Evolutionary conservation across 257 asterid species (phyloP).

Genomic region (Nicotiana tabacum): DNA sequence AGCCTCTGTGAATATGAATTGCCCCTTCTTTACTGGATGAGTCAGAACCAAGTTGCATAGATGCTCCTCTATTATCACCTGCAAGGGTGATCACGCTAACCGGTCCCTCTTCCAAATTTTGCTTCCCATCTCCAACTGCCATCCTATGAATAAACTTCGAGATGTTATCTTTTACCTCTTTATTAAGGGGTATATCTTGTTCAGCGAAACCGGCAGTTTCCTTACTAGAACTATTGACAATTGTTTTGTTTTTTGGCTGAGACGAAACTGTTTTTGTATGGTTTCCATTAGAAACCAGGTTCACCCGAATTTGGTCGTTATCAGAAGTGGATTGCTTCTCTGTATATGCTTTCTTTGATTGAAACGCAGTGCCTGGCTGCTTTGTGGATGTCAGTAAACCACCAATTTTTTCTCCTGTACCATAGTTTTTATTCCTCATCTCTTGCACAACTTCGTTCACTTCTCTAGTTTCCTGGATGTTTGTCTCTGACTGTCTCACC

Average conservation of each 20-base stretch:
- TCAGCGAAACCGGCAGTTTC: slow-evolving; percentile 25
- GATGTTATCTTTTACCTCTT: slow-evolving; percentile 37
- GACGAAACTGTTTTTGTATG: slow-evolving; percentile 21
- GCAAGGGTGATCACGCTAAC: slow-evolving; percentile 73
- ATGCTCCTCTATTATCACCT: slow-evolving; percentile 89
- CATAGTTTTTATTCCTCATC: slow-evolving; percentile 13
- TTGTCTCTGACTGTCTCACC: slow-evolving; percentile 12
- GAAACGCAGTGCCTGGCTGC: slow-evolving; percentile 15
- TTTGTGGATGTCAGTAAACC: slow-evolving; percentile 16
- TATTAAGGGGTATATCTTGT: slow-evolving; percentile 27
- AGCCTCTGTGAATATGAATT: slow-evolving; percentile 68
- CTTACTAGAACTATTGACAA: slow-evolving; percentile 5
- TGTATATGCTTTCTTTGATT: slow-evolving; percentile 21
- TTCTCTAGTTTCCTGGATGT: slow-evolving; percentile 23
- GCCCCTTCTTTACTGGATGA: slow-evolving; percentile 34
- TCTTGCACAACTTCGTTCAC: slow-evolving; percentile 44
- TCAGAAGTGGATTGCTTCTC: slow-evolving; percentile 15
- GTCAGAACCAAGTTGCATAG: slow-evolving; percentile 64
- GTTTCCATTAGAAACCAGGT: slow-evolving; percentile 22
- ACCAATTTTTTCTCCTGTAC: slow-evolving; percentile 18
- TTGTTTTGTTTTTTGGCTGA: slow-evolving; percentile 21
- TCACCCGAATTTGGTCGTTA: slow-evolving; percentile 19
- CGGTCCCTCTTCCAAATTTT: slow-evolving; percentile 23
- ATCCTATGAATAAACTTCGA: slow-evolving; percentile 31
- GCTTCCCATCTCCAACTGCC: slow-evolving; percentile 30